phyloP scores from a whole-genome alignment of 192 early-diverging fungal species.

The Coemansia sp. region DNA sequence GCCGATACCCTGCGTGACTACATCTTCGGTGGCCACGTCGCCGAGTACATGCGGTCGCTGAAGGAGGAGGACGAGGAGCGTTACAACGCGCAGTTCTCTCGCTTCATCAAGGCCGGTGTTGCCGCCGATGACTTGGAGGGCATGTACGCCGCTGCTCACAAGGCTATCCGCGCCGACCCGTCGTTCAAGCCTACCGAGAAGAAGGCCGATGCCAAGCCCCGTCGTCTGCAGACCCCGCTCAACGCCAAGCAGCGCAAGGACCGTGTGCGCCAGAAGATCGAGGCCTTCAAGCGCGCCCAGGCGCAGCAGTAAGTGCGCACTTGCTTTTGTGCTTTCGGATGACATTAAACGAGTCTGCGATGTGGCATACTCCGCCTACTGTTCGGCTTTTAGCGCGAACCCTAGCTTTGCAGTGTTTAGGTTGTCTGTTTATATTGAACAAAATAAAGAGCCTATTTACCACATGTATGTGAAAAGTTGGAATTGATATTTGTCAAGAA shows the following conservation, averaged over 20 bases:
- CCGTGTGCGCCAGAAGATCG: constrained; percentile 90
- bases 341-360: constrained; percentile 51
- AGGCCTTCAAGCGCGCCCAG: constrained; percentile 60
- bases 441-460: constrained; percentile 9
- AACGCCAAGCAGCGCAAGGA: constrained; percentile 92
- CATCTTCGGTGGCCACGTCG: constrained; percentile 98
- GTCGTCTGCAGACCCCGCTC: constrained; percentile 63
- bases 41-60: constrained; percentile 97
- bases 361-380: constrained; percentile 52
- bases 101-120: constrained; percentile 86
- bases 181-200: constrained; percentile 68
- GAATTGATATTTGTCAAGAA: too few relatives aligned
- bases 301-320: constrained; percentile 11
- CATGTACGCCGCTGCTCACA: constrained; percentile 90
- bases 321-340: constrained; percentile 5
- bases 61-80: constrained; percentile 98
- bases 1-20: constrained; percentile 90
- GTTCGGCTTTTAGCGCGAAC: constrained; percentile 12
- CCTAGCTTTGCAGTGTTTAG: constrained; percentile 49
- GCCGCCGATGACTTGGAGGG: constrained; percentile 90
- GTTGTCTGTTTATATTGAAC: constrained; percentile 17
- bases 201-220: constrained; percentile 71
- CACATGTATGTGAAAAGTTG: too few relatives aligned
- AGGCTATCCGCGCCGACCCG: constrained; percentile 92
- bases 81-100: constrained; percentile 94